phyloP scores from a whole-genome alignment of 768 basidiomycete genomes.

The Tylopilus sp. region DNA sequence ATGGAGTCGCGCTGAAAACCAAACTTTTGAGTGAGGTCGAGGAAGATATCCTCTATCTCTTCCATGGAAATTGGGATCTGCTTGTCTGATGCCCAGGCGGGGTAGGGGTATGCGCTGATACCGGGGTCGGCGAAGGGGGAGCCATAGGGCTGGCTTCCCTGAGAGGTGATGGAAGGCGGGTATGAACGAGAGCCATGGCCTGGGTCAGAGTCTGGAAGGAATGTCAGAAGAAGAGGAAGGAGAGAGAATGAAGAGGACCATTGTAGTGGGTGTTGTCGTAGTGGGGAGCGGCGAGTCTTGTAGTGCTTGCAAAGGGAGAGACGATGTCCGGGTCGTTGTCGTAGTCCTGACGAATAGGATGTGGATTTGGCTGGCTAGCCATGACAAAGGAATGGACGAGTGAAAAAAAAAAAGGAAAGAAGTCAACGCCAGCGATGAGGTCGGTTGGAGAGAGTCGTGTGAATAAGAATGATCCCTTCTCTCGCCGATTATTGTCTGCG shows the following conservation, averaged over 20 bases:
- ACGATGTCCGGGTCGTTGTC: slow-evolving; percentile 48
- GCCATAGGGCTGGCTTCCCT: slow-evolving; percentile 53
- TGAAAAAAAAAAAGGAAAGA: slow-evolving; percentile 3
- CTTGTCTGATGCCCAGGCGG: slow-evolving; percentile 91
- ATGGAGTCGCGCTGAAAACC: slow-evolving; percentile 96
- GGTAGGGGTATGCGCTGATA: slow-evolving; percentile 69
- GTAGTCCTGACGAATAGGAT: slow-evolving; percentile 36
- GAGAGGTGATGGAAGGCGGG: slow-evolving; percentile 57
- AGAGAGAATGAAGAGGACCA: slow-evolving; percentile 9
- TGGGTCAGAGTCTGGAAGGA: slow-evolving; percentile 27
- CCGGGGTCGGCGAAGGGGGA: slow-evolving; percentile 60
- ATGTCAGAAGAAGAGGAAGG: background rate
- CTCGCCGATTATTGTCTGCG: slow-evolving; percentile 51
- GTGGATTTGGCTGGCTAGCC: slow-evolving; percentile 36
- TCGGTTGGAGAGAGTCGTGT: slow-evolving; percentile 3
- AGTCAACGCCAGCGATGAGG: slow-evolving; percentile 25
- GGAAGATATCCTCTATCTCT: slow-evolving; percentile 98
- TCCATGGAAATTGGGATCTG: slow-evolving; percentile 96
- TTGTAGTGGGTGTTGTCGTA: slow-evolving; percentile 27
- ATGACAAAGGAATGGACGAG: slow-evolving; percentile 27
- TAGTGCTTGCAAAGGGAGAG: slow-evolving; percentile 58
- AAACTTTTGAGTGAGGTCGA: slow-evolving; percentile 97
- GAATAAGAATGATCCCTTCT: slow-evolving; percentile 37
- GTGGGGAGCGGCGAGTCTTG: slow-evolving; percentile 45
- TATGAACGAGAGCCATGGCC: slow-evolving; percentile 42